Base-by-base conservation (phyloP, 208 protist genomes). In the Crithidia brevicula region DNA sequence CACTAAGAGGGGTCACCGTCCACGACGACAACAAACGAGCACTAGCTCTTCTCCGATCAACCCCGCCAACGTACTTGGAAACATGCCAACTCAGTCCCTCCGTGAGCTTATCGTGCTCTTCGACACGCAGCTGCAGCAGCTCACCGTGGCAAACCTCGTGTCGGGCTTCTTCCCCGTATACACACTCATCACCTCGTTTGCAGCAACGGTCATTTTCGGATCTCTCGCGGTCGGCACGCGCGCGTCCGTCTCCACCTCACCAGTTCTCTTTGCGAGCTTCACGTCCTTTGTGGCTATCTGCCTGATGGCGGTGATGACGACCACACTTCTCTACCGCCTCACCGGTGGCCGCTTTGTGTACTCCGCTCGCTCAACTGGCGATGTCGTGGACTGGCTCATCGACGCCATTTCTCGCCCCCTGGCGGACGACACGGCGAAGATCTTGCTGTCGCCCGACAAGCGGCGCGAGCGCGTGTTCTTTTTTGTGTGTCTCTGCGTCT, bases 361-460 rank as follows among this genome's bases (percentile, higher is more conserved):
- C 43, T 68, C 65, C 0, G 7, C 65, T 3, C 67, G 59, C 3
- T 33, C 34, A 2, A 65, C 66, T 0, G 62, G 28, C 8, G 46
- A 66, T 11, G 71, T 79, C 13, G 74, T 76, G 38, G 79, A 85
- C 33, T 81, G 68, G 74, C 28, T 74, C 4, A 43, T 77, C 18
- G 74, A 85, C 28, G 57, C 66, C 1, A 9, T 72, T 4, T 65
- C 61, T 7, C 66, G 70, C 20, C 70, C 68, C 30, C 33, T 56
- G 4, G 42, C 43, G 2, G 51, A 80, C 4, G 60, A 66, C 40
- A 36, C 42, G 0, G 69, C 36, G 22, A 27, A 40, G 6, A 16
- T 70, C 9, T 49, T 77, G 18, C 54, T 72, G 0, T 15, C n/a
- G 4, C 42, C 67, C 0, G 30, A 50, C 34, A 58, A 59, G 51